These are phyloP conservation scores for Vinca minor DNA, from an alignment of 257 asterid genomes.

Conservation along the genomic window DNA sequence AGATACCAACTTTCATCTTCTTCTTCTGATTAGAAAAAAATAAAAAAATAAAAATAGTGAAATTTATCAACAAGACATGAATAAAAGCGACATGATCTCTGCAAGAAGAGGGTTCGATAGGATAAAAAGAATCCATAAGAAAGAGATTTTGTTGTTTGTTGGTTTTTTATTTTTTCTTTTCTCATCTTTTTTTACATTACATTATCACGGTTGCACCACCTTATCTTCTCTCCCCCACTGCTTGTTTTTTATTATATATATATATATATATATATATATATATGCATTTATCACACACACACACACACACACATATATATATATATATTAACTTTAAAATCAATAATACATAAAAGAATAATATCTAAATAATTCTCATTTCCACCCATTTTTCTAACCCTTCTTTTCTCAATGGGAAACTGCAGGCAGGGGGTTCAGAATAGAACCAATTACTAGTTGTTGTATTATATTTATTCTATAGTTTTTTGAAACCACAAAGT, in stretches of 20 bases:
- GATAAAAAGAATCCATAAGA: constrained; percentile 64
- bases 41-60: constrained; percentile 18
- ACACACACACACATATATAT: too few species aligned
- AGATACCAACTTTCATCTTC: background rate
- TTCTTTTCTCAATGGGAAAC: constrained; percentile 39
- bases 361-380: constrained; percentile 9
- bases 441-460: constrained; percentile 8
- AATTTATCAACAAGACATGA: constrained; percentile 37
- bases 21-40: constrained; percentile 7
- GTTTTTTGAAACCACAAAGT: constrained; percentile 12
- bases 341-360: constrained; percentile 15
- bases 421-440: constrained; percentile 33
- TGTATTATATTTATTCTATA: constrained; percentile 21
- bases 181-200: constrained; percentile 21
- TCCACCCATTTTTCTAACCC: constrained; percentile 24
- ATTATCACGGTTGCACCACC: too few species aligned
- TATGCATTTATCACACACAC: constrained; percentile 15
- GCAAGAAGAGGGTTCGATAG: constrained; percentile 74
- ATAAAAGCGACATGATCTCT: constrained; percentile 83
- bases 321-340: constrained; percentile 12
- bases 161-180: constrained; percentile 8
- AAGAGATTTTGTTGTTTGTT: constrained; percentile 63
- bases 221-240: constrained; percentile 69
- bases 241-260: constrained; percentile 29
- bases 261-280: too few species aligned